These are phyloP conservation scores for Lantana camara DNA, from an alignment of 257 asterid species.

Conservation along the genomic window DNA sequence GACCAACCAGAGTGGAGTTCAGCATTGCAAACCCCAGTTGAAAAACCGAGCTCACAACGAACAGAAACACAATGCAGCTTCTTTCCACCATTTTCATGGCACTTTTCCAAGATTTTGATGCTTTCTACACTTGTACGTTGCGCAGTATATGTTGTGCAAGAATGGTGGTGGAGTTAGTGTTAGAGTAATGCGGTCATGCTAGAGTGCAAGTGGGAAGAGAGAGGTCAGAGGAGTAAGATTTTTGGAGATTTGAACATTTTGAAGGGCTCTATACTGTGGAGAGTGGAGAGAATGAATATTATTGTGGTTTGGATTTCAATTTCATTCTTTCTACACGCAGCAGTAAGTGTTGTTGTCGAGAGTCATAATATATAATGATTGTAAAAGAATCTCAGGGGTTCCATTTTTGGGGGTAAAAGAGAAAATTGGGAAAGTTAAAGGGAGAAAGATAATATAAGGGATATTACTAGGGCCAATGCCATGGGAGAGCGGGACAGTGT, in stretches of 20 bases:
- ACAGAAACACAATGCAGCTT: conserved; percentile 40
- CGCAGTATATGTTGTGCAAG: not conserved
- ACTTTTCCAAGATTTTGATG: conserved; percentile 6
- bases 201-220: conserved; percentile 1
- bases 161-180: not conserved
- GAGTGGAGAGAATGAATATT: conserved; percentile 23
- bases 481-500: conserved; percentile 5
- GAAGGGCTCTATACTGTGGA: conserved; percentile 32
- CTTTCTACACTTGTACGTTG: conserved; percentile 16
- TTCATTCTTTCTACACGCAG: conserved; percentile 23
- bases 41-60: conserved; percentile 26
- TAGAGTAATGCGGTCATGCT: not conserved
- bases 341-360: not conserved
- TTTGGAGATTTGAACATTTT: conserved; percentile 15
- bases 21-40: conserved; percentile 30
- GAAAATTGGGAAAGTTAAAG: conserved; percentile 16
- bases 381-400: conserved; percentile 31
- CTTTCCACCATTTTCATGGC: conserved; percentile 28
- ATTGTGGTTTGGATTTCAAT: not conserved
- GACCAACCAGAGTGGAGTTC: conserved; percentile 54
- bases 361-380: conserved; percentile 18
- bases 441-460: not conserved
- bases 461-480: not conserved
- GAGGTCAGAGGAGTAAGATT: not conserved
- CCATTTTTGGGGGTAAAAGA: conserved; percentile 2